Conservation (phyloP, 2,329 filamentous ascomycete genomes). For the Teratosphaeria pseudoeucalypti region DNA sequence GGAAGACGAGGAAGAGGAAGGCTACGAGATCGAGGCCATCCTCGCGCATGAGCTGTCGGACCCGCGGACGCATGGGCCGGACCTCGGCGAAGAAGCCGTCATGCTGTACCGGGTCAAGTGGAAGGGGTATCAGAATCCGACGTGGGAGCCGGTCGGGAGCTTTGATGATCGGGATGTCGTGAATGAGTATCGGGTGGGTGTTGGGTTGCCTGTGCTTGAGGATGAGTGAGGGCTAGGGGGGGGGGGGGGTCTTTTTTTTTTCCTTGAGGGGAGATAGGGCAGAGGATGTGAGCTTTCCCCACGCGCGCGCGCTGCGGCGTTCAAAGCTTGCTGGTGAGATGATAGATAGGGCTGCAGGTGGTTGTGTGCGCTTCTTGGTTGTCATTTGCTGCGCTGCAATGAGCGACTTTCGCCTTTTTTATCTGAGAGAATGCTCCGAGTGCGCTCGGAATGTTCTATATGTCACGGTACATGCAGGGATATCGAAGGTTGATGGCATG, state of each 20-base stretch:
- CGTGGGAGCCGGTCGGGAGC: conserved; percentile 24
- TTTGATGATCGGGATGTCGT: conserved; percentile 20
- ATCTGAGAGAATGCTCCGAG: background rate
- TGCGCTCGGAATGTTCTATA: too few species aligned
- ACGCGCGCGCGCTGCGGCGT: too few species aligned
- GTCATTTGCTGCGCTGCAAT: too few species aligned
- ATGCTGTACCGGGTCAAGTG: conserved; percentile 26
- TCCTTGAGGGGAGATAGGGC: background rate
- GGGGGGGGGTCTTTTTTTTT: too few species aligned
- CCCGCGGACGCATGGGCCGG: conserved; percentile 16
- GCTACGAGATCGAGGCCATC: conserved; percentile 15
- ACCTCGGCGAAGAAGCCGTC: conserved; percentile 14
- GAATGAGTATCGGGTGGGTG: conserved; percentile 11
- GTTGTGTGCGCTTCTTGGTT: too few species aligned
- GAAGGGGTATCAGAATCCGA: conserved; percentile 20
- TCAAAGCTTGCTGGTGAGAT: too few species aligned
- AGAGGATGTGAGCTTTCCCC: background rate
- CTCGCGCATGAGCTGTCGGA: conserved; percentile 21
- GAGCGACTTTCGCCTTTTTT: too few species aligned
- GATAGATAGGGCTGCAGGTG: too few species aligned
- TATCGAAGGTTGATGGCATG: too few species aligned
- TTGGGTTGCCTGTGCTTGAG: conserved; percentile 1
- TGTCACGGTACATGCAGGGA: too few species aligned
- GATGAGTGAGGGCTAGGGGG: background rate
- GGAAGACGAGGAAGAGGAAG: conserved; percentile 2